Conservation (phyloP, 2,329 filamentous ascomycete species). For the Botryotinia convoluta region DNA sequence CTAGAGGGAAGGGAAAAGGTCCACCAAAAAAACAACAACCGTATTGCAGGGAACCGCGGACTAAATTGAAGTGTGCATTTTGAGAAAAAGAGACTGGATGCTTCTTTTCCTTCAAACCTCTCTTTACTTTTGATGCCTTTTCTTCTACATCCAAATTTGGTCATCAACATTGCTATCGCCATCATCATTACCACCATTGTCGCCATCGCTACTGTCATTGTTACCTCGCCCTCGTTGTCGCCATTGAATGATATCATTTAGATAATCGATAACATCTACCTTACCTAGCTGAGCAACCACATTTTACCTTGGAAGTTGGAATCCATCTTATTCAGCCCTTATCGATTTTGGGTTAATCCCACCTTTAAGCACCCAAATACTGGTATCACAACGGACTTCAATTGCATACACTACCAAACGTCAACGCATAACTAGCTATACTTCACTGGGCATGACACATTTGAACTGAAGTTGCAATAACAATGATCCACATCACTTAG, state of each 20-base stretch:
- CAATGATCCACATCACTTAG: not conserved
- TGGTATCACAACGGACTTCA: not conserved
- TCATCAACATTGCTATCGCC: not conserved
- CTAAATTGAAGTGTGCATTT: not conserved
- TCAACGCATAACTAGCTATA: slow-evolving; percentile 1
- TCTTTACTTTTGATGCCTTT: not conserved
- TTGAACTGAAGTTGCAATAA: not conserved
- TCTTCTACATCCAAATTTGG: not conserved
- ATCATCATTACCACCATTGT: not conserved
- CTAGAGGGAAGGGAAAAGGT: not conserved
- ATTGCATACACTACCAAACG: not conserved
- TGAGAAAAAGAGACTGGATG: slow-evolving; percentile 1
- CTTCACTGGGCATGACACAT: not conserved
- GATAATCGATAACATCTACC: not conserved
- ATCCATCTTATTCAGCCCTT: slow-evolving; percentile 4
- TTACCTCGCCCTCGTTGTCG: not conserved
- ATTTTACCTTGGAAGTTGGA: not conserved
- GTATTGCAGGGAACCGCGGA: not conserved
- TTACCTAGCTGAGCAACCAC: not conserved
- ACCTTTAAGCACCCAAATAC: not conserved
- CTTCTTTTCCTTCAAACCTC: not conserved
- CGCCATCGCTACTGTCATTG: not conserved
- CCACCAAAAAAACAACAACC: not conserved
- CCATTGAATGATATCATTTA: not conserved
- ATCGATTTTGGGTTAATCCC: not conserved